phyloP scores from a whole-genome alignment of 2,329 filamentous ascomycete species.

The Tolypocladium tropicale region DNA sequence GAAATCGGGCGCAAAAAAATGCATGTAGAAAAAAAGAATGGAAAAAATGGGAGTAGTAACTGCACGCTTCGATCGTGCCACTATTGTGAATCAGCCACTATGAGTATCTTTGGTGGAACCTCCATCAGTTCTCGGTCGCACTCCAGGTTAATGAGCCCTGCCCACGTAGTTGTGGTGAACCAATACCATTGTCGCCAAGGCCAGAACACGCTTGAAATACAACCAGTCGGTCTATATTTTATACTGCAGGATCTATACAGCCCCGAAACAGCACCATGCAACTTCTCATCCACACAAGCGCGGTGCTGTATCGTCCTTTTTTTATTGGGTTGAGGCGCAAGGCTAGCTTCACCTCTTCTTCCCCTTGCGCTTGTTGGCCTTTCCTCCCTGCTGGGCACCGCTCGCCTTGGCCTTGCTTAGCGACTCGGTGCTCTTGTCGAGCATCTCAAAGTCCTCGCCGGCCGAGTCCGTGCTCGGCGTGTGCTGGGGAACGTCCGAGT shows the following conservation, averaged over 20 bases:
- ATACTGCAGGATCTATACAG: neutral
- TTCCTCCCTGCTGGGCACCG: conserved; percentile 32
- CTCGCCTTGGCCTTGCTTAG: conserved; percentile 41
- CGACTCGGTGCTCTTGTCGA: conserved; percentile 50
- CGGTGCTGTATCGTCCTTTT: neutral
- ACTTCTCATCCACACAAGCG: neutral
- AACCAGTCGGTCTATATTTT: neutral
- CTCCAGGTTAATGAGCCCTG: conserved; percentile 19
- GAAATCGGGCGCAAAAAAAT: conserved; percentile 4
- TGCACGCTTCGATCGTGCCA: conserved; percentile 19
- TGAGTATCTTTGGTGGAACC: no score
- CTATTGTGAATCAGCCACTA: neutral
- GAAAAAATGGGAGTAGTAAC: conserved; percentile 15
- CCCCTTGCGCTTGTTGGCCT: conserved; percentile 41
- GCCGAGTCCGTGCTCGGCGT: conserved; percentile 48
- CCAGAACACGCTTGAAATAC: neutral
- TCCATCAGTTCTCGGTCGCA: no score
- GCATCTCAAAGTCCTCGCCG: conserved; percentile 51
- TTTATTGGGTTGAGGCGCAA: neutral
- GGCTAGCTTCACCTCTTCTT: conserved; percentile 17
- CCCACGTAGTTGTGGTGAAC: neutral
- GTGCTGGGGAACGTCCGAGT: conserved; percentile 38
- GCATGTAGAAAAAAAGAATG: neutral
- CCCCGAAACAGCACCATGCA: neutral
- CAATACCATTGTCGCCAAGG: neutral